Conservation (phyloP, 441 rosid species). For the Pelargonium exstipulatum region DNA sequence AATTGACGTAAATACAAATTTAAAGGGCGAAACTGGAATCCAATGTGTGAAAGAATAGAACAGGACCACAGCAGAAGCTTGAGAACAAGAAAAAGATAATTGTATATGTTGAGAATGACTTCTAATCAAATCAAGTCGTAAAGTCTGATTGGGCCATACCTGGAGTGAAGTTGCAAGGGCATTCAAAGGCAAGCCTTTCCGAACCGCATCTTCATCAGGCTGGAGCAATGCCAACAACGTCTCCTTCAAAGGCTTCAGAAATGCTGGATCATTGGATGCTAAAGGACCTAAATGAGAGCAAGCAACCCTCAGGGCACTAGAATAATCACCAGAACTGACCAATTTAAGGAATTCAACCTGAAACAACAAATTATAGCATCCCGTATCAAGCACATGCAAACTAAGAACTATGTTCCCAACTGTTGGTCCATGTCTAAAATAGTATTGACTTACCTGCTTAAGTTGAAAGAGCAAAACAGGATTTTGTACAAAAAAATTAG, state of each 20-base stretch:
- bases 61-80: not conserved
- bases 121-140: not conserved
- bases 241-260: constrained; percentile 83
- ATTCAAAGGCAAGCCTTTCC: constrained; percentile 60
- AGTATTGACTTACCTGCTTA: constrained; percentile 56
- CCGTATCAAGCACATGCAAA: not conserved
- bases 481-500: constrained; percentile 59
- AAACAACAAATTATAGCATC: constrained; percentile 6
- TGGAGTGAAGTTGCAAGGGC: constrained; percentile 77
- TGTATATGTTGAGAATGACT: not conserved
- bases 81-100: not conserved
- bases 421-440: not conserved
- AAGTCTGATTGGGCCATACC: constrained; percentile 33
- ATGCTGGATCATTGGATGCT: constrained; percentile 55
- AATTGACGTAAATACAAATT: not conserved
- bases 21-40: not conserved
- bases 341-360: constrained; percentile 89
- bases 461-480: constrained; percentile 67
- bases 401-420: not conserved
- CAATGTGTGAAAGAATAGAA: not conserved
- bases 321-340: constrained; percentile 63
- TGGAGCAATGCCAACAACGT: constrained; percentile 69
- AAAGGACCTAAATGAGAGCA: constrained; percentile 80
- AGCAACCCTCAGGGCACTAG: constrained; percentile 73
- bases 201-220: constrained; percentile 48